Evolutionary conservation across 208 protist species (phyloP).

Genomic region (Leishmania amazonensis): DNA sequence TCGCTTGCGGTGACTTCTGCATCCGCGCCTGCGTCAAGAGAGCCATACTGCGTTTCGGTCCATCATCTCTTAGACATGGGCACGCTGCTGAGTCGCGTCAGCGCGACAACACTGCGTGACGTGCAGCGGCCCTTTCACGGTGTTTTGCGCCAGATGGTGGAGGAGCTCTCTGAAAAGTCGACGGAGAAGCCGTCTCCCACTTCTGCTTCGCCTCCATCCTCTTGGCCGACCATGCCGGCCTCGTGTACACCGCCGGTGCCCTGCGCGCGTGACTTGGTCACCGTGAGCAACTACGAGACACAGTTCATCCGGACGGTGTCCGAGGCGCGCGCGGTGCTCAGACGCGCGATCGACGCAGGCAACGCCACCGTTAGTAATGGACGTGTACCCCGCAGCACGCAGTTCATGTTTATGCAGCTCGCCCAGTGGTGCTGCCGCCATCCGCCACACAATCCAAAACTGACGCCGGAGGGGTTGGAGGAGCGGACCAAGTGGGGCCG

Average conservation of each 20-base stretch:
- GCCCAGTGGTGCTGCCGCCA: constrained; percentile 76
- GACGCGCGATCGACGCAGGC: constrained; percentile 41
- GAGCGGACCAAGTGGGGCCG: constrained; percentile 77
- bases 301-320: constrained; percentile 56
- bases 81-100: constrained; percentile 50
- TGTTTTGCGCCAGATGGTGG: constrained; percentile 36
- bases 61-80: constrained; percentile 75
- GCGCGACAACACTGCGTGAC: constrained; percentile 34
- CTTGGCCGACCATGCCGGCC: constrained; percentile 4
- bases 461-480: constrained; percentile 67
- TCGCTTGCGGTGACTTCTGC: background rate
- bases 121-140: constrained; percentile 40
- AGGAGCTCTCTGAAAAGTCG: constrained; percentile 16
- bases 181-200: background rate
- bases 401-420: constrained; percentile 62
- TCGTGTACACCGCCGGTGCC: constrained; percentile 26
- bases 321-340: constrained; percentile 68
- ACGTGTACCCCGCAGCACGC: constrained; percentile 44
- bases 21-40: background rate
- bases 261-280: constrained; percentile 45
- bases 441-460: constrained; percentile 74
- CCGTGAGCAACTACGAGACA: constrained; percentile 54
- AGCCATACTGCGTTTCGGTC: constrained; percentile 38
- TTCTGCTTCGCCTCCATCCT: background rate
- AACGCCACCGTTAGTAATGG: constrained; percentile 32